Evolutionary conservation across 2,329 filamentous ascomycete species (phyloP), one percentile per base, ranked within the genome.

Genomic region (Raffaelea arxii): DNA sequence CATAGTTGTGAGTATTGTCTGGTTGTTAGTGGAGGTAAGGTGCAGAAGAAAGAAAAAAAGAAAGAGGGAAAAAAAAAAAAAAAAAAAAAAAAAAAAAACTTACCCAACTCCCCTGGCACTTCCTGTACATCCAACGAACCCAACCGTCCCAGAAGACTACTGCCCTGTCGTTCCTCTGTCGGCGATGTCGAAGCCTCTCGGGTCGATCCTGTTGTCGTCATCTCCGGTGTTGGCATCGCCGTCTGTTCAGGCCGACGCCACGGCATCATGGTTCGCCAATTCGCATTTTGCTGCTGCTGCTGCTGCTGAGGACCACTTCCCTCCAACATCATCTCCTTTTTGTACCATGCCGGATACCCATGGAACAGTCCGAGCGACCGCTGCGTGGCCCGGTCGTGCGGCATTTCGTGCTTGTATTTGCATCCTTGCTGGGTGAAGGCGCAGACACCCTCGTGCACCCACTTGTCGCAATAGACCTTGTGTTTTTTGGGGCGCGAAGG

Each of bases 321-420:
- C 25, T 12, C 23, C 38, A 24, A 30, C 42, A 19, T 38, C 43
- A 44, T 2, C 24, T 25, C 50, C 58, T 74, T 75, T 60, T 69
- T 75, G 69, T 71, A 82, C 78, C 78, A 82, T 16, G 62, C 58
- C 0, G 78, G 78, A n/a, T 76, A 64, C 0, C 78, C 78, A 50
- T 80, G 74, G 53, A 78, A 80, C 1, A 94, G 74, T 0, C 90
- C 90, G 3, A 94, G 71, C 6, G 74, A 70, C 38, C 76, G 67
- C 55, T 94, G 77, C 1, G 80, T 85, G 0, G 70, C 67, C 43
- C 71, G 70, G 53, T 89, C 80, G 23, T 68, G 63, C 0, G 90
- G 90, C 84, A 95, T 94, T 61, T 92, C 86, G 61, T 95, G 90
- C 66, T 89, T 91, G 70, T 81, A 95, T 53, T 82, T 80, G 67